Evolutionary conservation across 495 filamentous ascomycete species (phyloP).

Genomic region (Aspergillus nanangensis): DNA sequence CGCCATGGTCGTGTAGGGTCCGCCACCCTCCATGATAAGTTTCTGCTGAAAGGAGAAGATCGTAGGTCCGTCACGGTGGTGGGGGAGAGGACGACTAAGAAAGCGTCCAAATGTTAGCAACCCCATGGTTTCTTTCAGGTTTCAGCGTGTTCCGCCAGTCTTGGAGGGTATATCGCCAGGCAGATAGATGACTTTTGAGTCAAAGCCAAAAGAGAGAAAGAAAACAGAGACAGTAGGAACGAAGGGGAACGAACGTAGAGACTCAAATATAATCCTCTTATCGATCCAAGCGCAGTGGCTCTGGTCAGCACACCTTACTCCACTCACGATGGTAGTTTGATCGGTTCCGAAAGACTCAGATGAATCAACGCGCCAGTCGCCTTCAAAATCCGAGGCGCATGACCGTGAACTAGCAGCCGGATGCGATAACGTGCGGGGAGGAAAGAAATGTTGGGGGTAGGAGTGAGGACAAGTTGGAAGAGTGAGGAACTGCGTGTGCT

Average conservation of each 20-base stretch:
- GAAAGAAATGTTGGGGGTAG: conserved; percentile 4
- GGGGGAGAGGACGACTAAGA: conserved; percentile 37
- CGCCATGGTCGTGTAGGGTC: conserved; percentile 11
- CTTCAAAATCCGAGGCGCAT: background rate
- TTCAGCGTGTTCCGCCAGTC: too few relatives aligned
- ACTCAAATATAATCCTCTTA: too few relatives aligned
- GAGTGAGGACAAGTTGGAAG: conserved; percentile 14
- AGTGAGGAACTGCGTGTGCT: conserved; percentile 14
- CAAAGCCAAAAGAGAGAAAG: too few relatives aligned
- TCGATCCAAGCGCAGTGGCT: too few relatives aligned
- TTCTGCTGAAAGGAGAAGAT: conserved; percentile 42
- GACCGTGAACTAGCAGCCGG: background rate
- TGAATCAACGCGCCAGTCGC: conserved; percentile 1
- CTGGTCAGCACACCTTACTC: too few relatives aligned
- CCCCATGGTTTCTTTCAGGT: conserved; percentile 24
- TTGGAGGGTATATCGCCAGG: too few relatives aligned
- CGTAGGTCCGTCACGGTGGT: conserved; percentile 36
- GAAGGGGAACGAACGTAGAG: too few relatives aligned
- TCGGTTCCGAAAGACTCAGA: background rate
- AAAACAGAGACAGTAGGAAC: too few relatives aligned
- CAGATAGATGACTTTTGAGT: too few relatives aligned
- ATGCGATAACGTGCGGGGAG: conserved; percentile 8
- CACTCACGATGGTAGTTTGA: background rate
- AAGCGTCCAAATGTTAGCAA: conserved; percentile 44
- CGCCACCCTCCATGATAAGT: conserved; percentile 36